Evolutionary conservation across 768 basidiomycete genomes (phyloP), one percentile per base, ranked within the genome.

Genomic region (Lentinula sp.): DNA sequence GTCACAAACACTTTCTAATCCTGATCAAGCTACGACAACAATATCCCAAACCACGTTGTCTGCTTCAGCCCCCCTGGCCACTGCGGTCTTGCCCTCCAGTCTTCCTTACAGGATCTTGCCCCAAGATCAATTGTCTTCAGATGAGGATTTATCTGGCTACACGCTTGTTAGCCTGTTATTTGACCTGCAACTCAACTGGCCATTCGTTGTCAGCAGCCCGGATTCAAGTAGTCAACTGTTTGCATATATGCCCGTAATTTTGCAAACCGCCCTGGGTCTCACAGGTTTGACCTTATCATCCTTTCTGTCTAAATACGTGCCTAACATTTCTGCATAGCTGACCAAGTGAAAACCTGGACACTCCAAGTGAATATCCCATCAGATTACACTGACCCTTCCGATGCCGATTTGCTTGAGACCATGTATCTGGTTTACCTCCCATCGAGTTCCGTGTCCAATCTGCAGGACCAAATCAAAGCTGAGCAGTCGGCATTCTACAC

Each of bases 141-240:
- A 15, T 28, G 40, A 63, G 21, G 74, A 71, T 62, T 61, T 83
- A 34, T 58, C 49, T 13, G 78, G 71, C 0, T 81, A 75, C 61
- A 76, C 78, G 10, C 62, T 86, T 62, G 82, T 93, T 70, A 88
- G 81, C 56, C 66, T 95, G 43, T 66, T 91, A 63, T 88, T 93
- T 71, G 79, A 84, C 58, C 50, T 67, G 4, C 66, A 61, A 23
- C 75, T 95, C 62, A 80, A 80, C 60, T 95, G 93, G 93, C 18
- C 65, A 0, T 91, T 86, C 65, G 89, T 94, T 4, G 83, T 85
- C 43, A 64, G 65, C 13, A 84, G 77, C 62, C 61, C 72, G 7
- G 76, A 86, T 59, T 81, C 89, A 0, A 78, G 84, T 2, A 86
- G 80, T 52, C 92, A 98, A 74, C 78, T 98, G 46, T 91, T 98